Evolutionary conservation across 1,139 yeast genomes (phyloP), one percentile per base, ranked within the genome.

Genomic region (Taphrina sp.): DNA sequence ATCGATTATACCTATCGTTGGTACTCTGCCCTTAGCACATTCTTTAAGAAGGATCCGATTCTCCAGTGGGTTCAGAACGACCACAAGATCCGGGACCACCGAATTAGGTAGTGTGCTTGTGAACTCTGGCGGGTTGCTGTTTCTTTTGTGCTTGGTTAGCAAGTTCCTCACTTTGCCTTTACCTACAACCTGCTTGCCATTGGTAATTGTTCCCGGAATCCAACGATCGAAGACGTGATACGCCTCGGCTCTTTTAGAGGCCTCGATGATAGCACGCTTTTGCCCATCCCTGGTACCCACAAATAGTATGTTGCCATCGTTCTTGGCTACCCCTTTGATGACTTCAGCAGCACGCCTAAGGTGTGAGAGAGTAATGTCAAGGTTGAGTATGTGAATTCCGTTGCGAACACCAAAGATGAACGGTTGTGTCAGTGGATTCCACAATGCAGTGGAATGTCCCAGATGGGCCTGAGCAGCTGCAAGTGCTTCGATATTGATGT

Each of bases 141-240:
- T 42, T 3, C 42, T 36, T 23, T 20, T 20, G 23, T 52, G 52
- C 29, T 39, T 29, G 10, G 49, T 43, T 16, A 60, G 70, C 72
- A 61, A 89, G 77, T 45, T 76, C 77, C 3, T 94, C 81, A 47
- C 82, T 45, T 70, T 68, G 64, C 82, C 86, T 20, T 74, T 78
- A 35, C 73, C 72, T 12, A 92, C 80, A 36, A 87, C 84, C 68
- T 83, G 86, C 35, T 82, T 75, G 57, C 88, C 82, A 71, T 92
- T 92, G 49, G 97, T 89, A 63, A 92, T 76, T 23, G 95, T 85
- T 62, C 98, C 98, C 1, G 97, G 96, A 58, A 87, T 81, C 98
- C 98, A 92, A 68, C 92, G 81, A 54, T 81, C 78, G 37, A 86
- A 78, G 28, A 92, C 92, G 66, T 85, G 88, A 71, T 81, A 88